Base-by-base conservation (phyloP, 2,329 filamentous ascomycete genomes). In the Raffaelea arxii region DNA sequence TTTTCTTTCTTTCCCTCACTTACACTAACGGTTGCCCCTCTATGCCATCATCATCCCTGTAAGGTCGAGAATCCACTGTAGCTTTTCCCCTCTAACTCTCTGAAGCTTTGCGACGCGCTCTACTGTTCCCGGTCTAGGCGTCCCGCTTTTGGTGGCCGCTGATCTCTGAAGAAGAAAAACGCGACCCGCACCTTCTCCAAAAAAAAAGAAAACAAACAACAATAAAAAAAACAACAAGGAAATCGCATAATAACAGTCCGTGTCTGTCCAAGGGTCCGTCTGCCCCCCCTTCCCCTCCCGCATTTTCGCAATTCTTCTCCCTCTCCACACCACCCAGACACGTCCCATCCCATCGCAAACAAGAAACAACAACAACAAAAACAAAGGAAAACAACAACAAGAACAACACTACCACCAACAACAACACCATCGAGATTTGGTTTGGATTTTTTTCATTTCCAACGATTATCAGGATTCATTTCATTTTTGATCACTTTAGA, bases 301-400 rank as follows among this genome's bases (percentile, higher is more conserved):
- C 16, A 30, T 16, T 30, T 30, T 30, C 27, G 27, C 27, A 30
- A 16, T 9, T 9, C 27, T 30, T 30, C 27, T 30, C 27, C 9
- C 27, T 16, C 27, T 30, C 27, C 9, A 9, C 9, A 9, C 27
- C 32, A 18, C 32, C 32, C 32, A 36, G 19, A 32, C 27, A 32
- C 32, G 19, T n/a, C n/a, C n/a, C 32, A 36, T 18, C 19, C 32
- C 32, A 36, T 36, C 32, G 16, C 7, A 36, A 36, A 36, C 7
- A 36, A 36, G 19, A 36, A 36, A 7, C 7, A 36, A 36, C 32
- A 36, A 10, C 32, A 36, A 12, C 7, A 36, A 9, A 36, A 12
- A 6, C 32, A 36, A 16, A 39, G 24, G 35, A 43, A 43, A 43
- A 43, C 27, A 43, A 43, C 27, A 43, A 43, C 25, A 35, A 43